Base-by-base conservation (phyloP, 805 yeast species). In the Starmerella floricola region DNA sequence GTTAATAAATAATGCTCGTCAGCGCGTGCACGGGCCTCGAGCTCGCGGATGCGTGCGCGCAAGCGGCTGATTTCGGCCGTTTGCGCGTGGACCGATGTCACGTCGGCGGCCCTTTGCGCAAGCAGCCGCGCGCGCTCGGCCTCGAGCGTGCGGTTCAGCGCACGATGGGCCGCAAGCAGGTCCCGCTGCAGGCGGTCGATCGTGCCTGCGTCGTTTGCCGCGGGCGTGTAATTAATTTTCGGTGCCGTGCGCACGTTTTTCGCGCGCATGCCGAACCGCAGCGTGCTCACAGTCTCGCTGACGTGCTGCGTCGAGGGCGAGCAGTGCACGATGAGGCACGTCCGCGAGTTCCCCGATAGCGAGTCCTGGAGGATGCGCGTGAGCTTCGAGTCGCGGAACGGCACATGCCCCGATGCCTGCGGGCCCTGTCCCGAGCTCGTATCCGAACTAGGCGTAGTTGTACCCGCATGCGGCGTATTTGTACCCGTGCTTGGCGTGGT, bases 291-390 rank as follows among this genome's bases (percentile, higher is more conserved):
- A 0, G 93, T 80, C 53, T 82, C 91, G 15, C 62, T 57, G 39
- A 68, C 74, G 51, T 82, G 73, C 26, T 60, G 55, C 2, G 63
- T 54, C 0, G 79, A 66, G 0, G 84, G 79, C 0, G 91, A 80
- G 48, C 91, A 80, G 49, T 78, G 79, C 31, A 83, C 68, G 15
- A 85, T 73, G 36, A 84, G 63, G 2, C 81, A 71, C 0, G 93
- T 85, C 39, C 85, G 66, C 2, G 87, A 76, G 57, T 84, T 83
- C 1, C 94, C 94, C 5, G 93, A 91, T 18, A 84, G 62, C 0
- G 88, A 76, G 50, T 80, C 86, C 55, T 80, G 87, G 27, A 84
- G 60, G 12, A 85, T 75, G 47, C 88, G 66, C 0, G 94, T 81
- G 39, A 84, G 66, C 51, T 79, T 79, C 2, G 93, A 79, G 52